Conservation (phyloP, 495 filamentous ascomycete genomes). For the Penicillium pancosmium region DNA sequence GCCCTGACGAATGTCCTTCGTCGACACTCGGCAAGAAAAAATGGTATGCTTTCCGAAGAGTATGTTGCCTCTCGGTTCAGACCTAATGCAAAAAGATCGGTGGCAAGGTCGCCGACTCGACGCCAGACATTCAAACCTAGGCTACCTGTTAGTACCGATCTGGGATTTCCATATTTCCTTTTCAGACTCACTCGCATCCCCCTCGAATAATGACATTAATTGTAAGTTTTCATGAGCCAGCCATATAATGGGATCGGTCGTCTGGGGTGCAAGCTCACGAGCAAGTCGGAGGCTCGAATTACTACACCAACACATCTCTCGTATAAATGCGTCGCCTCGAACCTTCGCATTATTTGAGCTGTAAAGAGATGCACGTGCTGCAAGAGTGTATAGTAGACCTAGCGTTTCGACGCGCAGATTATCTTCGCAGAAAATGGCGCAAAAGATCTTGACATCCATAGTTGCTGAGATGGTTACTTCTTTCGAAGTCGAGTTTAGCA, state of each 20-base stretch:
- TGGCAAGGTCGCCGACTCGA: conserved; percentile 21
- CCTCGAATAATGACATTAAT: conserved; percentile 19
- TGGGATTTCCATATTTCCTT: not conserved
- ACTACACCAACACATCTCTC: conserved; percentile 23
- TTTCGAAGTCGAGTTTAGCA: conserved; percentile 16
- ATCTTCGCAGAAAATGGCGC: conserved; percentile 15
- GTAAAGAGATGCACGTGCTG: conserved; percentile 18
- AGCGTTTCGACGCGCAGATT: conserved; percentile 26
- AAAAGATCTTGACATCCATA: conserved; percentile 18
- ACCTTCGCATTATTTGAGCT: conserved; percentile 8
- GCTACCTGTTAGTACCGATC: conserved; percentile 4
- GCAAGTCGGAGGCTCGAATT: conserved; percentile 18
- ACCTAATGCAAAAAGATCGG: conserved; percentile 24
- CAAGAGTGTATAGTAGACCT: conserved; percentile 22
- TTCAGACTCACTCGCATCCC: conserved; percentile 24
- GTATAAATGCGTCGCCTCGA: conserved; percentile 13
- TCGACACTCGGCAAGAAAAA: conserved; percentile 25
- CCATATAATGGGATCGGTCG: conserved; percentile 24
- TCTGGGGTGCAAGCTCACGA: conserved; percentile 23
- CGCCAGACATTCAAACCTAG: conserved; percentile 25
- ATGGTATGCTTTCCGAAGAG: conserved; percentile 16
- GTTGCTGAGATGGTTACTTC: conserved; percentile 17
- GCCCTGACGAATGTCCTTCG: conserved; percentile 18
- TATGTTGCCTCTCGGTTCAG: conserved; percentile 26
- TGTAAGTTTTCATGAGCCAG: conserved; percentile 23